A percentile compares a stretch with the other conserved stretches of the same genome.
phyloP scores from a whole-genome alignment of 2,329 filamentous ascomycete genomes.

The Aspergillus viridinutans region DNA sequence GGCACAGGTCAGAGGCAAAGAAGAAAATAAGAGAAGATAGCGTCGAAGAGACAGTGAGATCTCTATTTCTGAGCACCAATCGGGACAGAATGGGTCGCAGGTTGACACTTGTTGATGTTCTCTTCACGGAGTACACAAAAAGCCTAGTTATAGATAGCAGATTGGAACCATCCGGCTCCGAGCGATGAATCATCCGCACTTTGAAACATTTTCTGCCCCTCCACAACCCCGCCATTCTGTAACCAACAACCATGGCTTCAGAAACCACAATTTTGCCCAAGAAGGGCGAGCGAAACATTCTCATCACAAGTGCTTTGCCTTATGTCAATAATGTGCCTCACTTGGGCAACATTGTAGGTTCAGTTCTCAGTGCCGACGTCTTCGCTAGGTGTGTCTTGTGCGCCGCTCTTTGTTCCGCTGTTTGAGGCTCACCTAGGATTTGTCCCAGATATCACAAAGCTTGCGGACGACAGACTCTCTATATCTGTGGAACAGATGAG shows the following conservation, averaged over 20 bases:
- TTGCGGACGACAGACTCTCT: slow-evolving; percentile 74
- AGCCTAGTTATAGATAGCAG: slow-evolving; percentile 57
- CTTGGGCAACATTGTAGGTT: slow-evolving; percentile 83
- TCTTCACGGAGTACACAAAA: slow-evolving; percentile 53
- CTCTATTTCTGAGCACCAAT: too few species aligned
- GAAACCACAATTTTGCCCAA: slow-evolving; percentile 54
- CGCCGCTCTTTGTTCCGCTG: slow-evolving; percentile 48
- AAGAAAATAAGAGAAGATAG: background rate
- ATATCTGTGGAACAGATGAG: slow-evolving; percentile 85
- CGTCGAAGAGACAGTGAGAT: background rate
- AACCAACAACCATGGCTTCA: slow-evolving; percentile 24
- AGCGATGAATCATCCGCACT: slow-evolving; percentile 18
- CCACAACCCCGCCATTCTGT: slow-evolving; percentile 13
- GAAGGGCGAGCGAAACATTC: slow-evolving; percentile 75
- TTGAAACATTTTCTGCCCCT: slow-evolving; percentile 10
- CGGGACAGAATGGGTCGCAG: background rate
- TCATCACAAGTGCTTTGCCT: slow-evolving; percentile 87
- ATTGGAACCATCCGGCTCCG: slow-evolving; percentile 47
- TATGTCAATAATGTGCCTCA: slow-evolving; percentile 80
- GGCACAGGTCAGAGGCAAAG: background rate
- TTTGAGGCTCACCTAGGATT: slow-evolving; percentile 12
- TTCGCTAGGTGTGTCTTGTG: slow-evolving; percentile 60
- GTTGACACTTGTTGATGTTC: slow-evolving; percentile 44
- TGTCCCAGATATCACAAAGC: slow-evolving; percentile 67
- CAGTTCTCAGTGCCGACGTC: slow-evolving; percentile 83